Base-by-base conservation (phyloP, 176 grass and related monocot species). In the Hordeum vulgare region DNA sequence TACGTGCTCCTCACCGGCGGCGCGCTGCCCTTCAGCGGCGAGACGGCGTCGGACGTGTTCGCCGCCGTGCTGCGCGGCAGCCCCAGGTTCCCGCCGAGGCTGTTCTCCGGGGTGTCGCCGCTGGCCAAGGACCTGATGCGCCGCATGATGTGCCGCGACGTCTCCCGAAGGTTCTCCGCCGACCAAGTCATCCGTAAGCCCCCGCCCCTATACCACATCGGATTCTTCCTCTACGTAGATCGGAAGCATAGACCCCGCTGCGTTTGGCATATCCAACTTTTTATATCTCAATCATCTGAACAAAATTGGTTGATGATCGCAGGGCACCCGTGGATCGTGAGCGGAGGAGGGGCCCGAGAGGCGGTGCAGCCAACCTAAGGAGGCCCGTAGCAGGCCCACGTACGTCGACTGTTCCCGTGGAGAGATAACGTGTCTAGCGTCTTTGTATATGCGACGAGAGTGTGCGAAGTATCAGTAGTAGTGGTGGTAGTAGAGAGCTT, bases 91-190 rank as follows among this genome's bases (percentile, higher is more conserved):
- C 95, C 92, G 34, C 60, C 91, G 15, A 66, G 88, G 40, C 77
- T 91, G 5, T 97, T 97, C 75, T 34, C 75, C 58, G 86, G 84
- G 25, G 90, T 97, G 8, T 94, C 95, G 53, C 79, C 84, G 21
- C 65, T 44, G 3, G 95, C 95, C 51, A 97, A 97, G 88, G 95
- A 97, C 79, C 78, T 97, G 18, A 76, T 97, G 66, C 33, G 95
- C 11, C 86, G 88, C 25, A 97, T 97, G 92, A 89, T 97, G 34
- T 97, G 90, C 83, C 89, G 88, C 88, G 95, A 97, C 83, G 79
- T 78, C 23, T 94, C 82, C 25, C 81, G 95, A 81, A 91, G 95
- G 82, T 80, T 94, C 85, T 88, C 95, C 31, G 95, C 92, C 13
- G 86, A 94, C 71, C 92, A 97, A 88, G 88, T 94, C 81, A 86